Evolutionary conservation across 78 protist species (phyloP).

Genomic region (Mantamonas sphyraenae): DNA sequence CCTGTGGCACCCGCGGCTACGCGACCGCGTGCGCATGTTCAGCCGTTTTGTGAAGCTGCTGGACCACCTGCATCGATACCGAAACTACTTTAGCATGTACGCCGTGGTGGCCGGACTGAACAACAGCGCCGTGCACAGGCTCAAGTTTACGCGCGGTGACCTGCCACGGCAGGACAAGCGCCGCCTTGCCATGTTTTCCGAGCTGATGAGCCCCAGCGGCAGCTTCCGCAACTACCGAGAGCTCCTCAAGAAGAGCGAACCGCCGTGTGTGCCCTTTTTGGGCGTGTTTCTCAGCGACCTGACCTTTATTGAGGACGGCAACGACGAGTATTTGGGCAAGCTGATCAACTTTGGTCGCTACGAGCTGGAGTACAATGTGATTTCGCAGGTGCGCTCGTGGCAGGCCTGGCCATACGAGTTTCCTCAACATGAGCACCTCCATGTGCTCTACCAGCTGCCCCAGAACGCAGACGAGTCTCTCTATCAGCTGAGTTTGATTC

Average conservation of each 20-base stretch:
- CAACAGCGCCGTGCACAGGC: slow-evolving; percentile 27
- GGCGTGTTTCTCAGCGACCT: too few species aligned
- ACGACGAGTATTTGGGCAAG: too few species aligned
- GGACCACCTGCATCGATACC: not conserved
- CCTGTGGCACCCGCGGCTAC: not conserved
- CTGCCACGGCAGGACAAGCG: slow-evolving; percentile 27
- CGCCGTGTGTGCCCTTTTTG: not conserved
- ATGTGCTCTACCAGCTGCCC: too few species aligned
- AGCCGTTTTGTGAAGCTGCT: not conserved
- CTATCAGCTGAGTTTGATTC: not conserved
- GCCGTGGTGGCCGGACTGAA: slow-evolving; percentile 46
- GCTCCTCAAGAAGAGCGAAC: not conserved
- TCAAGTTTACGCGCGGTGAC: slow-evolving; percentile 30
- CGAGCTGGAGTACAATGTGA: slow-evolving; percentile 30
- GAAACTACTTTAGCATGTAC: slow-evolving; percentile 21
- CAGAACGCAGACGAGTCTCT: not conserved
- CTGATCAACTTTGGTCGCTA: slow-evolving; percentile 46
- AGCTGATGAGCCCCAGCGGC: not conserved
- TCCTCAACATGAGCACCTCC: too few species aligned
- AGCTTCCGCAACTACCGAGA: not conserved
- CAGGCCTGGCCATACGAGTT: too few species aligned
- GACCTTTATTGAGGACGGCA: too few species aligned
- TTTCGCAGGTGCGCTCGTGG: slow-evolving; percentile 31
- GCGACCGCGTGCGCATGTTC: not conserved
- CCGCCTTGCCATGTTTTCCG: not conserved